Conservation (phyloP, 177 flowering plant genomes). For the Tripterygium wilfordii region DNA sequence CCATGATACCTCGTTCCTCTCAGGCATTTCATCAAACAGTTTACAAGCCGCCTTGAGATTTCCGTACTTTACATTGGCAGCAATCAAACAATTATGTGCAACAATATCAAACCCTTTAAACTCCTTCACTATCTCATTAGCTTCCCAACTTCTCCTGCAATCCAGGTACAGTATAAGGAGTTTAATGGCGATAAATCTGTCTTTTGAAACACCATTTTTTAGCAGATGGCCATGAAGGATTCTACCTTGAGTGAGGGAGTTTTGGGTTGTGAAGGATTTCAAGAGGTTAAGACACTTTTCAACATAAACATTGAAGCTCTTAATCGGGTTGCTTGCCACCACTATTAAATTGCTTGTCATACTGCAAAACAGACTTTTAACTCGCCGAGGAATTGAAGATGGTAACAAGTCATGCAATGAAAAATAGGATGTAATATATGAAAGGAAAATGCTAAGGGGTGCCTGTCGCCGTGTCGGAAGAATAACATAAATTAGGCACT, state of each 20-base stretch:
- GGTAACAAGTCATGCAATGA: too few relatives aligned
- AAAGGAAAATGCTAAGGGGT: too few relatives aligned
- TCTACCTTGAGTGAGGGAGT: slow-evolving; percentile 21
- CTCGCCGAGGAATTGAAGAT: too few relatives aligned
- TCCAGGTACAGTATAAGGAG: slow-evolving; percentile 38
- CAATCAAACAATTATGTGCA: slow-evolving; percentile 34
- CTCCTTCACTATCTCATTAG: slow-evolving; percentile 19
- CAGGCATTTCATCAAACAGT: slow-evolving; percentile 56
- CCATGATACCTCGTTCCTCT: slow-evolving; percentile 37
- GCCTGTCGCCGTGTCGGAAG: too few relatives aligned
- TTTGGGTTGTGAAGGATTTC: slow-evolving; percentile 21
- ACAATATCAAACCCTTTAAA: slow-evolving; percentile 34
- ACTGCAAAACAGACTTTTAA: too few relatives aligned
- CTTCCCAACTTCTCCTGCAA: slow-evolving; percentile 22
- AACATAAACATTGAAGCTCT: slow-evolving; percentile 20
- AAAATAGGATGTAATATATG: too few relatives aligned
- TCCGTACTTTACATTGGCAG: slow-evolving; percentile 20
- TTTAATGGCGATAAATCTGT: slow-evolving; percentile 24
- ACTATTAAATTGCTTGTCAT: too few relatives aligned
- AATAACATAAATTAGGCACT: too few relatives aligned
- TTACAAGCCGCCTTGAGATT: slow-evolving; percentile 23
- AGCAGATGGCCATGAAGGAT: slow-evolving; percentile 42
- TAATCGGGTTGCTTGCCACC: slow-evolving; percentile 19
- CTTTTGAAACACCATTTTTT: slow-evolving; percentile 37
- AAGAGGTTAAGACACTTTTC: slow-evolving; percentile 25